Base-by-base conservation (phyloP, 805 yeast species). In the Metschnikowia anglica region DNA sequence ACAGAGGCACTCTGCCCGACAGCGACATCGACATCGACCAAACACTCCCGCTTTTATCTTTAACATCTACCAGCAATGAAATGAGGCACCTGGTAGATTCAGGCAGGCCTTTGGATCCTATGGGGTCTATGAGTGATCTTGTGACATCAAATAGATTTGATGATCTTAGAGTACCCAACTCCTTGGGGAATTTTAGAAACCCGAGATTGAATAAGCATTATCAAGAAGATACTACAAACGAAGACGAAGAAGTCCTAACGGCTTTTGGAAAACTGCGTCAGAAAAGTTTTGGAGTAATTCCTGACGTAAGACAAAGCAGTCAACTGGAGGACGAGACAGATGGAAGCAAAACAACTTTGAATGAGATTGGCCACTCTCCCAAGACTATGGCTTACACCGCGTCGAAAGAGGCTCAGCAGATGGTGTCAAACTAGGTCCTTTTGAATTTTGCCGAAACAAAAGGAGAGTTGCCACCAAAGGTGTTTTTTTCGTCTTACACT, bases 181-280 rank as follows among this genome's bases (percentile, higher is more conserved):
- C 48, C 7, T 38, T 51, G 12, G 24, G 41, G 16, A 41, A 35
- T 9, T 38, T 52, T 16, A 41, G 52, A 18, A 52, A 52, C 29
- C 54, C 54, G 2, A 49, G 56, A 13, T 34, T 52, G 33, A 35
- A 37, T 27, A 52, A 51, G 24, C 54, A 52, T 27, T 51, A 52
- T 37, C 49, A 44, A 23, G 41, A 42, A n/a, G 53, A 46, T 3
- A 13, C 24, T 2, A 20, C 18, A 12, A 41, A 26, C 3, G 43
- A 37, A 3, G 31, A 31, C n/a, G 41, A 40, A 5, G 31, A 19
- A 10, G 5, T 20, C 3, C 37, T 26, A 4, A 13, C 30, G 29
- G 35, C 39, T 10, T 24, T n/a, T 10, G 19, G 13, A 5, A 46
- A 46, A 12, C 21, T 29, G 1, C 35, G 51, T 5, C 53, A 48